phyloP scores from a whole-genome alignment of 2,329 filamentous ascomycete species.

The Claviceps cyperi region DNA sequence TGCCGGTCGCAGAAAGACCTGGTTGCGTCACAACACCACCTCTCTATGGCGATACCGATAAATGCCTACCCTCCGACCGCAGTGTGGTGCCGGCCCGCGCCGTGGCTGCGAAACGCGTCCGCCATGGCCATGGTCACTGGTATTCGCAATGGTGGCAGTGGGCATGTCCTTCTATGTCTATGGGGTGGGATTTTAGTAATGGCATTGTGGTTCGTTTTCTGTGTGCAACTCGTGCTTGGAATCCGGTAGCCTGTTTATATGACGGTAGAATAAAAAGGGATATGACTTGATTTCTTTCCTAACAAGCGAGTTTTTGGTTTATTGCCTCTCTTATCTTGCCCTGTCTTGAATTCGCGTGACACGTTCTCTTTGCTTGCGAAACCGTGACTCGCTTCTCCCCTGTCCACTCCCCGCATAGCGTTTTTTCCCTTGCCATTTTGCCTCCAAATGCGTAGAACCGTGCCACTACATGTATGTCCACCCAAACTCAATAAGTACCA shows the following conservation, averaged over 20 bases:
- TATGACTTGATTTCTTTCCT: background rate
- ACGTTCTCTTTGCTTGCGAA: no score
- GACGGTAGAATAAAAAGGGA: background rate
- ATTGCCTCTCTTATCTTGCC: no score
- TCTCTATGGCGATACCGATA: constrained; percentile 98
- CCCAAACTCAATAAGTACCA: no score
- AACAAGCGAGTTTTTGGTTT: background rate
- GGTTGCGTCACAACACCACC: constrained; percentile 99
- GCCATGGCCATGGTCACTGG: background rate
- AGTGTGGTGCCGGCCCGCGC: background rate
- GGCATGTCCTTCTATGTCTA: background rate
- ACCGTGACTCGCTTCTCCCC: no score
- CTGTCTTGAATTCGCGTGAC: no score
- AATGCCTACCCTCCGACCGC: constrained; percentile 13
- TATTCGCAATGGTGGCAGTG: background rate
- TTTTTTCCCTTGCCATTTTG: no score
- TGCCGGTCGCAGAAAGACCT: constrained; percentile 97
- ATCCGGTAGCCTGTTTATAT: background rate
- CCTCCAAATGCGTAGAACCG: no score
- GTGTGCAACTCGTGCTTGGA: constrained; percentile 3
- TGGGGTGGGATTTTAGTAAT: constrained; percentile 2
- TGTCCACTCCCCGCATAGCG: no score
- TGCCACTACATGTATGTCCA: no score
- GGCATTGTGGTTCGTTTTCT: constrained; percentile 5
- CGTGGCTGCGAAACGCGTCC: background rate